phyloP scores from a whole-genome alignment of 768 basidiomycete species.

The Pisolithus microcarpus region DNA sequence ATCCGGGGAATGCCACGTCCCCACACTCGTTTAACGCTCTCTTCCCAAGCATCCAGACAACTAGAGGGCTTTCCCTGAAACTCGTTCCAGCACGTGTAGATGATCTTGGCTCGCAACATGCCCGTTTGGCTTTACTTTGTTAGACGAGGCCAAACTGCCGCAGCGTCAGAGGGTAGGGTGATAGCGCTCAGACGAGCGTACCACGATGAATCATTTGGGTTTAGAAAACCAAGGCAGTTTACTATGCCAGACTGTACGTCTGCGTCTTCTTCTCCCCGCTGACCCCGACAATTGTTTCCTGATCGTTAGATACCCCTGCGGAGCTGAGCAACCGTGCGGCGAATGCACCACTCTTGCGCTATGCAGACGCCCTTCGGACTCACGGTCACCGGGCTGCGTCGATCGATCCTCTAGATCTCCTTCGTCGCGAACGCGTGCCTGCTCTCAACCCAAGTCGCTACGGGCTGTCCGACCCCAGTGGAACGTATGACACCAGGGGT shows the following conservation, averaged over 20 bases:
- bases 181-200: slow-evolving; percentile 35
- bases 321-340: slow-evolving; percentile 61
- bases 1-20: too few relatives aligned
- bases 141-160: neutral
- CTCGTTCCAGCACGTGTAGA: neutral
- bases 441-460: slow-evolving; percentile 76
- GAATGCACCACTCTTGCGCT: slow-evolving; percentile 78
- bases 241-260: slow-evolving; percentile 66
- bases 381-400: slow-evolving; percentile 81
- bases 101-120: neutral
- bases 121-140: neutral
- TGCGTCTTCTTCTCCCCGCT: neutral
- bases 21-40: too few relatives aligned
- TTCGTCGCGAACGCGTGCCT: slow-evolving; percentile 73
- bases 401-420: slow-evolving; percentile 83
- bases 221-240: slow-evolving; percentile 56
- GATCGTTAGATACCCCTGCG: slow-evolving; percentile 46
- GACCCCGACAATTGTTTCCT: neutral
- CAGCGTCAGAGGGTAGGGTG: neutral
- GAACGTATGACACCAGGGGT: slow-evolving; percentile 66
- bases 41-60: neutral
- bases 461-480: slow-evolving; percentile 49
- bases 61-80: neutral
- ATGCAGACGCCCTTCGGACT: slow-evolving; percentile 81
- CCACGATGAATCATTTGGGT: slow-evolving; percentile 79